phyloP scores from a whole-genome alignment of 352 stramenopile genomes.

The Pythium aphanidermatum region DNA sequence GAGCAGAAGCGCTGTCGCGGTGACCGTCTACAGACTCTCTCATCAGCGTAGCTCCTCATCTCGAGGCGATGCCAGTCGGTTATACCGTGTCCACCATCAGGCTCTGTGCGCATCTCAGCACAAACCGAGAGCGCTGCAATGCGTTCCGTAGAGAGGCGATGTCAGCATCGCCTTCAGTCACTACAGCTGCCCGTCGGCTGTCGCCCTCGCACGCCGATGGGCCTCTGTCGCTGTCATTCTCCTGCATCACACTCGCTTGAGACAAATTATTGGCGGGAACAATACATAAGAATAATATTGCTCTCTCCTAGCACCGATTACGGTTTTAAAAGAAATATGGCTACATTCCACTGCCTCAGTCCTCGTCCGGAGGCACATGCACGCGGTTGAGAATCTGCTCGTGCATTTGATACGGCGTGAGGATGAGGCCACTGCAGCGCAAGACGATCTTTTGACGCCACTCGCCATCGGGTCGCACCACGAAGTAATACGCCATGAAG shows the following conservation, averaged over 20 bases:
- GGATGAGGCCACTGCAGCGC: conserved; percentile 47
- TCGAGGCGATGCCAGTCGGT: no score
- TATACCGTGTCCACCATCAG: conserved; percentile 20
- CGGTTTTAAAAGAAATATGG: conserved; percentile 19
- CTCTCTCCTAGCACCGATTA: conserved; percentile 7
- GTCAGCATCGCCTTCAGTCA: no score
- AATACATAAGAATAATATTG: no score
- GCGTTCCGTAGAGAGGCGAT: not conserved
- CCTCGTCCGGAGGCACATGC: not conserved
- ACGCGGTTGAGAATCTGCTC: conserved; percentile 39
- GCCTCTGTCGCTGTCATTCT: no score
- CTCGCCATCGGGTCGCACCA: conserved; percentile 40
- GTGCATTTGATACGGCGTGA: conserved; percentile 64
- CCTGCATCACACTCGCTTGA: no score
- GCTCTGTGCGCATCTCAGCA: conserved; percentile 15
- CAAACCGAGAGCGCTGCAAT: conserved; percentile 12
- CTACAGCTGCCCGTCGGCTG: no score
- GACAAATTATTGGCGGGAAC: no score
- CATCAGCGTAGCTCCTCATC: no score
- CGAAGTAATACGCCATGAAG: conserved; percentile 73
- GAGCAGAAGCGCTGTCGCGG: conserved; percentile 15
- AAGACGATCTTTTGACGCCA: conserved; percentile 61
- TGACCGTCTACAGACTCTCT: conserved; percentile 12
- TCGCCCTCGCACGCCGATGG: no score
- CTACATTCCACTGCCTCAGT: conserved; percentile 8